Evolutionary conservation across 352 stramenopile species (phyloP).

Genomic region (Globisporangium paroecandrum): DNA sequence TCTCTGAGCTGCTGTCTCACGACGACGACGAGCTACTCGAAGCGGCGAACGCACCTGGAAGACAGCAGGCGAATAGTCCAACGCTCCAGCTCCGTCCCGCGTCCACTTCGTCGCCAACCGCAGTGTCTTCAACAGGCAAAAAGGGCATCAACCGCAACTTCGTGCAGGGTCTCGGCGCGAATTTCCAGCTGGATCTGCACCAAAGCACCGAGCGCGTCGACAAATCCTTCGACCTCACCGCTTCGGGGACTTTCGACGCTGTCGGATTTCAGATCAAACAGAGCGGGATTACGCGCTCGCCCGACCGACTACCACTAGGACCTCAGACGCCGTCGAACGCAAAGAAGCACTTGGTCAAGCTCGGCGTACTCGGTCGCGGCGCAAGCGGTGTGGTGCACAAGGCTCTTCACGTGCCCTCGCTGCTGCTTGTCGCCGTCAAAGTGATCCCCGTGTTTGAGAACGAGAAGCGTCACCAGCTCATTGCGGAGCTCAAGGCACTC

Average conservation of each 20-base stretch:
- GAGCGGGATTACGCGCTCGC: constrained; percentile 66
- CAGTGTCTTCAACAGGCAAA: constrained; percentile 41
- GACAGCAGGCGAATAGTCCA: constrained; percentile 42
- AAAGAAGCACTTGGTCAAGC: constrained; percentile 82
- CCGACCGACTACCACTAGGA: constrained; percentile 32
- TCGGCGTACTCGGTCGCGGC: constrained; percentile 73
- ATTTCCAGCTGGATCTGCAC: constrained; percentile 75
- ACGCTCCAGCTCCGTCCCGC: constrained; percentile 32
- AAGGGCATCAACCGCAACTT: constrained; percentile 74
- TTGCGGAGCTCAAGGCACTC: constrained; percentile 78
- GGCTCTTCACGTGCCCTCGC: constrained; percentile 84
- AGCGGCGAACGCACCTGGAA: constrained; percentile 19
- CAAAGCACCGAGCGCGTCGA: constrained; percentile 57
- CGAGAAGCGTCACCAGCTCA: constrained; percentile 86
- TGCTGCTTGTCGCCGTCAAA: constrained; percentile 89
- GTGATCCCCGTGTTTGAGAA: constrained; percentile 89
- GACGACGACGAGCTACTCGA: constrained; percentile 20
- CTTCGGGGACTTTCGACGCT: constrained; percentile 77
- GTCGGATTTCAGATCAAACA: constrained; percentile 84
- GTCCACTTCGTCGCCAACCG: constrained; percentile 35
- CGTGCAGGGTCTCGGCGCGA: constrained; percentile 53
- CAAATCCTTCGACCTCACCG: constrained; percentile 77
- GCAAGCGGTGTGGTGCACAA: constrained; percentile 89
- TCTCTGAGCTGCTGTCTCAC: constrained; percentile 40
- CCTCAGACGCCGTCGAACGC: constrained; percentile 50